Conservation (phyloP, 345 rosid genomes). For the Odontarrhena argentea region DNA sequence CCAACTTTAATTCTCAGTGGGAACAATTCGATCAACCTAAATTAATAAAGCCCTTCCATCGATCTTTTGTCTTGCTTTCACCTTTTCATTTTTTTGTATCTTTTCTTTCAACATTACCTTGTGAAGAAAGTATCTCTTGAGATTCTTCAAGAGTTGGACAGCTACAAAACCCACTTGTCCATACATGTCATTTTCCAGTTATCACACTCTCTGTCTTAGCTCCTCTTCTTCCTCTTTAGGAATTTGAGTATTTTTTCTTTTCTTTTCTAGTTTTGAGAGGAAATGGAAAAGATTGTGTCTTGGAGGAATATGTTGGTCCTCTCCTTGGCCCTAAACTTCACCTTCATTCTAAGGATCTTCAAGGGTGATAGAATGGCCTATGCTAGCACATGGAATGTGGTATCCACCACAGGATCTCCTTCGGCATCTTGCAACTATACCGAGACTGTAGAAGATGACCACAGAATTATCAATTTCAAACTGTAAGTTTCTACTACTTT, state of each 20-base stretch:
- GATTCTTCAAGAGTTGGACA: no score
- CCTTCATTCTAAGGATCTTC: conserved; percentile 55
- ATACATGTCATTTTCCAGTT: conserved; percentile 7
- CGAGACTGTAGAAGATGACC: conserved; percentile 41
- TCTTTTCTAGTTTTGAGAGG: conserved; percentile 14
- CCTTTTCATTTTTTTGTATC: no score
- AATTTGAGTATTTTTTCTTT: background rate
- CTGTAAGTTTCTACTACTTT: conserved; percentile 52
- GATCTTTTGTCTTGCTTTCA: no score
- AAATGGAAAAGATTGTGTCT: conserved; percentile 57
- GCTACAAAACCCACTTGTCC: no score
- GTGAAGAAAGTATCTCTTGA: no score
- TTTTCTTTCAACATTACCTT: no score
- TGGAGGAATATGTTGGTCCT: conserved; percentile 60
- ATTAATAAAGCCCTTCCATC: no score
- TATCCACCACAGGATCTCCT: conserved; percentile 26
- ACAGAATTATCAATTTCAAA: conserved; percentile 58
- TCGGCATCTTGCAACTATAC: conserved; percentile 19
- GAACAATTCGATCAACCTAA: no score
- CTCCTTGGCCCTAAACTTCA: conserved; percentile 69
- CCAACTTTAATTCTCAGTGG: no score
- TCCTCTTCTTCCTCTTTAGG: conserved; percentile 18
- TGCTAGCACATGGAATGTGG: conserved; percentile 14
- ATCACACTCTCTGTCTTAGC: conserved; percentile 20
- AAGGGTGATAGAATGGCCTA: conserved; percentile 33